Conservation (phyloP, 345 rosid genomes). For the Anastatica hierochuntica region DNA sequence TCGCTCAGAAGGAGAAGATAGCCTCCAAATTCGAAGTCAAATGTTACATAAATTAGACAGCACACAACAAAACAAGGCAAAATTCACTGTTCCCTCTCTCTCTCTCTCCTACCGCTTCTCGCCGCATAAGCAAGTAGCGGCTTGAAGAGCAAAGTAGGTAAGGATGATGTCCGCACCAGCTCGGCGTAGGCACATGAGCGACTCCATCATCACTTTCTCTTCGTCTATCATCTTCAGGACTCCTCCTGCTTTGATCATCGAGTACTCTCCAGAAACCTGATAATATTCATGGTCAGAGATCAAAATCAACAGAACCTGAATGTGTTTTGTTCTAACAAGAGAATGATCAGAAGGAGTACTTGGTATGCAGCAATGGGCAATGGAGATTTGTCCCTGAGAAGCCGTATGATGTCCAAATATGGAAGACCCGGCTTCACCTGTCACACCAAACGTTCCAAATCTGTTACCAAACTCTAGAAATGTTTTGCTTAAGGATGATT, state of each 20-base stretch:
- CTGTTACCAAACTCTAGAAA: too few species aligned
- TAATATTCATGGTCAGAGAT: background rate
- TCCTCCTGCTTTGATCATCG: slow-evolving; percentile 93
- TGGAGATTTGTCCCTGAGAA: slow-evolving; percentile 66
- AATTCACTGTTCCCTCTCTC: background rate
- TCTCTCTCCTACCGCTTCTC: slow-evolving; percentile 27
- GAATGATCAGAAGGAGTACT: slow-evolving; percentile 26
- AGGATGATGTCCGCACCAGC: slow-evolving; percentile 93
- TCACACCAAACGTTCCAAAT: too few species aligned
- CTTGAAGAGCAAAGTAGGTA: slow-evolving; percentile 88
- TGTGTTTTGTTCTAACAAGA: too few species aligned
- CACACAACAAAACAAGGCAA: too few species aligned
- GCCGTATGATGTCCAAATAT: slow-evolving; percentile 86
- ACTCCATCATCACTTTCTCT: slow-evolving; percentile 95
- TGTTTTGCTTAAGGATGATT: too few species aligned
- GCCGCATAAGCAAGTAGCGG: slow-evolving; percentile 71
- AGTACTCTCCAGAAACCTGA: slow-evolving; percentile 65
- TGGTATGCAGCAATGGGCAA: slow-evolving; percentile 94
- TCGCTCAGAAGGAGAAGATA: too few species aligned
- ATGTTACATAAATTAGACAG: background rate
- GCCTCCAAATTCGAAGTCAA: too few species aligned
- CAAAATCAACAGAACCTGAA: background rate
- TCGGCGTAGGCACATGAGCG: slow-evolving; percentile 76
- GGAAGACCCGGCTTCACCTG: slow-evolving; percentile 97
- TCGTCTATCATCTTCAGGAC: slow-evolving; percentile 93